Evolutionary conservation across 495 filamentous ascomycete species (phyloP), one percentile per base, ranked within the genome.

Genomic region (Monascus purpureus): DNA sequence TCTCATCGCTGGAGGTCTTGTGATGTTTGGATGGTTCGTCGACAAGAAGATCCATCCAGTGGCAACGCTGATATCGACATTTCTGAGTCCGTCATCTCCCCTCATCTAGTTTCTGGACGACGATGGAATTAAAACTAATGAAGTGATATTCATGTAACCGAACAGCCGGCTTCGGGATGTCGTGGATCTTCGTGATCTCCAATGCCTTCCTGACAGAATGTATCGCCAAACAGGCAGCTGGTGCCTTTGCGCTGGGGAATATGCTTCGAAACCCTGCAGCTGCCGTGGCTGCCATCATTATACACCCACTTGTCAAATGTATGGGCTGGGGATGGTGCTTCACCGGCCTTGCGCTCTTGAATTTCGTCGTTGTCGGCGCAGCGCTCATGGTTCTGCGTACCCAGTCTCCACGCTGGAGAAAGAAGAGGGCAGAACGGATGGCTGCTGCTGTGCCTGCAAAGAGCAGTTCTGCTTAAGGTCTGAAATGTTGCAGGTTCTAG

Each of bases 21-120:
- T 50, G 5, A 49, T 57, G 47, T 57, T 45, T 34, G 53, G 53
- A 2, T 57, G 50, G 49, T 53, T 51, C 17, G 28, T 34, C n/a
- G 39, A 44, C 23, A 17, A 25, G 6, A 31, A 31, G 13, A 36
- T 49, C 14, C 49, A 53, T 31, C 37, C 40, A 1, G 41, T 43
- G 9, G 35, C 37, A 2, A 38, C 35, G 8, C 17, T 53, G 7
- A 30, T 42, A 17, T 40, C 46, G 4, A 40, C 44, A 11, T 42
- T 36, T 13, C 31, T 41, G 15, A 32, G 35, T 41, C 32, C 2
- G 31, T 6, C 17, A 7, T 6, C 22, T 25, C 22, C n/a, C 22
- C n/a, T n/a, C 22, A 7, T 25, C 23, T 36, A 4, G 7, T 32
- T 15, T 23, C 13, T 20, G 28, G 20, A n/a, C n/a, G 7, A 7